Percentiles rank a stretch among this genome's conserved stretches.
phyloP scores from a whole-genome alignment of 192 early-diverging fungal genomes.

The Coemansia sp. region DNA sequence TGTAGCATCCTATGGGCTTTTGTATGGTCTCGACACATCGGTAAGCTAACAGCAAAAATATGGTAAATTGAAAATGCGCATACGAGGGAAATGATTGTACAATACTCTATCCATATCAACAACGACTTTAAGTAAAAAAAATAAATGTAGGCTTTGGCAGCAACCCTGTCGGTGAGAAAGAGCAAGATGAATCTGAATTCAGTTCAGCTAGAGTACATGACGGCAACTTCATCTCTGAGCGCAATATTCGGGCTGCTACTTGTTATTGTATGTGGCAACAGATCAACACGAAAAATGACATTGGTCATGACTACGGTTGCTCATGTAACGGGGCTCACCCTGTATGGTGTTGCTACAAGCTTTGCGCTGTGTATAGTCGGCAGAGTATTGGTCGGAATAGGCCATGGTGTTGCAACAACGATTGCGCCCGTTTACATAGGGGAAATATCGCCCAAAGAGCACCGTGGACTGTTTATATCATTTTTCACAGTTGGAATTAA shows the following conservation, averaged over 20 bases:
- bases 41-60: no score
- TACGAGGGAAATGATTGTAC: no score
- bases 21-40: conserved; percentile 36
- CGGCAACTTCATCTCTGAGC: conserved; percentile 25
- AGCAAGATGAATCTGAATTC: conserved; percentile 6
- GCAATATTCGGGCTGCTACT: conserved; percentile 29
- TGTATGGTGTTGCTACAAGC: conserved; percentile 14
- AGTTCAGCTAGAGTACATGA: conserved; percentile 23
- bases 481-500: conserved; percentile 30
- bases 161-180: conserved; percentile 18
- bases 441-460: conserved; percentile 35
- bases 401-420: conserved; percentile 27
- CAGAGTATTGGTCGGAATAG: conserved; percentile 21
- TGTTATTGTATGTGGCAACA: conserved; percentile 7
- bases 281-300: conserved; percentile 12
- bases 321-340: conserved; percentile 14
- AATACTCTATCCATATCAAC: no score
- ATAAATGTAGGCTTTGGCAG: conserved; percentile 24
- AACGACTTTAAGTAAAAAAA: no score
- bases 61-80: no score
- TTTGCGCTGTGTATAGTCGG: conserved; percentile 20
- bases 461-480: conserved; percentile 30
- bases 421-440: conserved; percentile 34
- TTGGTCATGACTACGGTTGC: conserved; percentile 12
- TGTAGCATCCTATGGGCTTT: conserved; percentile 24